Conservation (phyloP, 2,329 filamentous ascomycete species). For the Aspergillus luchuensis region DNA sequence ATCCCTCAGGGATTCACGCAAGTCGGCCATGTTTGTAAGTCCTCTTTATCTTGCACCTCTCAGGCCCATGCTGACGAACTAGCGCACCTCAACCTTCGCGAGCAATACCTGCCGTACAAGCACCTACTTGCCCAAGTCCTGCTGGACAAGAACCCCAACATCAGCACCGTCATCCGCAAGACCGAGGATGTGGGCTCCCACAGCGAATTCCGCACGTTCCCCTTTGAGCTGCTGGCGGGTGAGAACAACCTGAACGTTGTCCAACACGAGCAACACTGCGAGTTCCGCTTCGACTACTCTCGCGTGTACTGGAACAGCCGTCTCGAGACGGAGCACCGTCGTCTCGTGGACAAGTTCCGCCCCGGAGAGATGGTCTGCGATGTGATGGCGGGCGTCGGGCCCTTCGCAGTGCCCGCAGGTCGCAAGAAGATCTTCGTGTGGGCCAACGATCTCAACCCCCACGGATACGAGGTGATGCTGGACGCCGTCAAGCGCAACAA, state of each 20-base stretch:
- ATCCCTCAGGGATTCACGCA: conserved; percentile 84
- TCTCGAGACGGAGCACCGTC: conserved; percentile 83
- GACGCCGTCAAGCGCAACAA: conserved; percentile 77
- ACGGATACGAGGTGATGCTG: conserved; percentile 73
- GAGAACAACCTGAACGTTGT: conserved; percentile 80
- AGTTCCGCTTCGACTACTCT: conserved; percentile 90
- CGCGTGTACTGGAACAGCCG: conserved; percentile 99
- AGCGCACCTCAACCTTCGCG: conserved; percentile 89
- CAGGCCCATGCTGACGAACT: conserved; percentile 20
- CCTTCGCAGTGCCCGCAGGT: conserved; percentile 88
- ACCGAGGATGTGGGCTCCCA: conserved; percentile 81
- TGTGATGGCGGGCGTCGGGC: conserved; percentile 95
- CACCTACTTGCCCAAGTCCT: conserved; percentile 81
- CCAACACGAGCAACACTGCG: conserved; percentile 77
- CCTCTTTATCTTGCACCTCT: conserved; percentile 2
- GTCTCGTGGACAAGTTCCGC: conserved; percentile 73
- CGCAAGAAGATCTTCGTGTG: conserved; percentile 90
- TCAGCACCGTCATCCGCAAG: conserved; percentile 95
- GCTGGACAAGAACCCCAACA: conserved; percentile 80
- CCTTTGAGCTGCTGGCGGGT: conserved; percentile 85
- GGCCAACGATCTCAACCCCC: conserved; percentile 96
- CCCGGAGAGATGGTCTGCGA: conserved; percentile 90
- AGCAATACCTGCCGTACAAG: conserved; percentile 83
- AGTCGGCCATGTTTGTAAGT: conserved; percentile 79
- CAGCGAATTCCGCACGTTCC: conserved; percentile 87